Evolutionary conservation across 2,329 filamentous ascomycete genomes (phyloP), one percentile per base, ranked within the genome.

Genomic region (Metarhizium brunneum): DNA sequence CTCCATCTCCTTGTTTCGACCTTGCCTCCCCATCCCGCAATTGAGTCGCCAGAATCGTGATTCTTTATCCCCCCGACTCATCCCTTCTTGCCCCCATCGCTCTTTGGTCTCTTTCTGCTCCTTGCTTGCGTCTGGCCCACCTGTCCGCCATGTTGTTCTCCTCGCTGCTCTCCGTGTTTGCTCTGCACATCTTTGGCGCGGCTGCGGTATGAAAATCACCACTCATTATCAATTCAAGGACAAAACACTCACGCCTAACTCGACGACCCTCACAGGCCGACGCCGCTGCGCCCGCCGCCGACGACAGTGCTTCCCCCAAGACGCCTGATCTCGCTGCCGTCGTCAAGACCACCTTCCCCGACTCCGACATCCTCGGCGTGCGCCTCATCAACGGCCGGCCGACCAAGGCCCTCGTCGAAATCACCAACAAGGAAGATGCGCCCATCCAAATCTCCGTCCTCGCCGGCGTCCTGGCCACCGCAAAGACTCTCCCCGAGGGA

Each of bases 311-410:
- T 25, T 25, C 29, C 30, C 45, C 54, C 16, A n/a, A 49, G 50
- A 48, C 14, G 49, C 42, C 56, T 30, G 32, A 59, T 32, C 54
- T 61, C 54, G 56, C 60, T 25, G 84, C 88, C 70, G 81, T 85
- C 54, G 73, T 86, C 64, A 79, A 80, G 62, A 80, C 86, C 57
- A 78, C 77, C 70, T 82, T 84, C 76, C 74, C 82, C 73, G 77
- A 86, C 68, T 70, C 85, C 76, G 90, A 95, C 76, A 86, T 95
- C 73, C 94, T 96, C 64, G 94, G 92, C 65, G 85, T 97, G 64
- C 96, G 95, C 82, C 85, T 97, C 63, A 83, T 97, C 78, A 99
- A 99, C 70, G 90, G 91, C 67, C 86, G 87, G 62, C 84, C 90
- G 47, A 96, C 91, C 60, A 84, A 88, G 71, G 87, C 91, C 40